phyloP scores from a whole-genome alignment of 202 grass and related monocot species.

The Cymbopogon flexuosus region DNA sequence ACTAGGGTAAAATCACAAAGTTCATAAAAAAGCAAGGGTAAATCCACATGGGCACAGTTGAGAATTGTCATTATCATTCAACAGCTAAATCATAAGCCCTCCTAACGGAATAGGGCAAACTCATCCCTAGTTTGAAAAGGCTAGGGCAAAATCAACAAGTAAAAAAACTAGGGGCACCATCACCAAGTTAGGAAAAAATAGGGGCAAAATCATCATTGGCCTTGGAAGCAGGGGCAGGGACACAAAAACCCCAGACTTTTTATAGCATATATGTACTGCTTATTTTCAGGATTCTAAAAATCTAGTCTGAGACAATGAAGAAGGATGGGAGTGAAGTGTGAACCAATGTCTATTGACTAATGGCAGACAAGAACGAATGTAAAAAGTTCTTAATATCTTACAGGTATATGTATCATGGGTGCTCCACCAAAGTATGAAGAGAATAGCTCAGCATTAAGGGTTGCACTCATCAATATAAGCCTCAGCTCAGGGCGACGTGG shows the following conservation, averaged over 20 bases:
- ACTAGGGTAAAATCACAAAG: too few species aligned
- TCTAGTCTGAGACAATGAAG: not conserved
- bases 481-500: conserved; percentile 74
- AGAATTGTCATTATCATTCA: not conserved
- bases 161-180: not conserved
- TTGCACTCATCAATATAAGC: conserved; percentile 97
- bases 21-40: too few species aligned
- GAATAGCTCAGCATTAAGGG: conserved; percentile 90
- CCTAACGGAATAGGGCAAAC: not conserved
- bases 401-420: conserved; percentile 96
- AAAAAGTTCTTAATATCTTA: conserved; percentile 37
- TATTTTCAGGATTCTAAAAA: conserved; percentile 1
- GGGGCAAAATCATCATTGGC: not conserved
- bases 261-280: not conserved
- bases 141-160: not conserved
- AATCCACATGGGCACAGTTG: not conserved
- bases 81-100: not conserved
- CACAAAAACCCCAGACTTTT: not conserved
- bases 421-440: conserved; percentile 94
- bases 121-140: not conserved
- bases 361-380: not conserved
- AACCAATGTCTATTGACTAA: not conserved
- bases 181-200: not conserved
- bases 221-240: not conserved
- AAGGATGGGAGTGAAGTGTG: not conserved